Evolutionary conservation across 148 eudicot genomes (phyloP), one percentile per base, ranked within the genome.

Genomic region (Rhododendron ferrugineum): DNA sequence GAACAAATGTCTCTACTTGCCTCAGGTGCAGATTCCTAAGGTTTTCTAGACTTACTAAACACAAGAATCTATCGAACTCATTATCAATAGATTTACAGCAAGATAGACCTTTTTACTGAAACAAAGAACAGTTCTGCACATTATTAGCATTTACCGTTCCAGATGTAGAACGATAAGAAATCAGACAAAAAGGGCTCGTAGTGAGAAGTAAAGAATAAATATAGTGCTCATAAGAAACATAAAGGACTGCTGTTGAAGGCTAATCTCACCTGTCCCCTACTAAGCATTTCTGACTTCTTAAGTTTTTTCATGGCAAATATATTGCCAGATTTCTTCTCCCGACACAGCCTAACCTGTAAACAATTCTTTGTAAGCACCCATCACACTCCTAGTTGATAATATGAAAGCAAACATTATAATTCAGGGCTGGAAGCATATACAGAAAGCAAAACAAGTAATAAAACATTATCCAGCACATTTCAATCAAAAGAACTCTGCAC

Each of bases 261-360:
- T 74, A 74, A 70, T 77, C 88, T 86, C 82, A 94, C 94, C 97
- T 94, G 97, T 82, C 94, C 94, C 84, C 92, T 89, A 52, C 87
- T 92, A 30, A 94, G 92, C 95, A 94, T 94, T 88, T 94, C 97
- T 60, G 94, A 88, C 86, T 94, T 93, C 86, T 93, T 94, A 80
- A 93, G 87, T 88, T 94, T 94, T 80, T 94, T 94, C 97, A 93
- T 93, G 15, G 93, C 96, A 87, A 87, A 92, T 68, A 93, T 89
- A 60, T 92, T 82, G 44, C 93, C 93, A 54, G 92, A 90, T 89
- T 87, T 89, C 88, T 93, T 93, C 88, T 91, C 96, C 77, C 91
- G 92, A 56, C 96, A 93, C 47, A 93, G 64, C 80, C 93, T 87
- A 74, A 93, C 96, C 96, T 92, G 87, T 85, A 82, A 85, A 50